Conservation (phyloP, 306 rosid species). For the peach (Prunus persica) region DNA sequence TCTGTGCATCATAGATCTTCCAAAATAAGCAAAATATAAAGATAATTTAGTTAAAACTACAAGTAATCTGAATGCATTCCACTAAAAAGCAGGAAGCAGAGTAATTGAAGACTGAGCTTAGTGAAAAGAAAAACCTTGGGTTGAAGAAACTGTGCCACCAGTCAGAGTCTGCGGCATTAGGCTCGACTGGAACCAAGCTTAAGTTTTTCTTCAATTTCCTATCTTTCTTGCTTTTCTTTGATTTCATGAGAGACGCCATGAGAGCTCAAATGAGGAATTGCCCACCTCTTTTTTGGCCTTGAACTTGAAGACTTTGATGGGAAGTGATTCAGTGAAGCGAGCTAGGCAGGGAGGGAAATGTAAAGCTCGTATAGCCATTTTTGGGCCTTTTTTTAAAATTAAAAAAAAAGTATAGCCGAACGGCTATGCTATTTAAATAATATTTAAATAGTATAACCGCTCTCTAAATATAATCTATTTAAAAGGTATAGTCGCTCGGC, state of each 20-base stretch:
- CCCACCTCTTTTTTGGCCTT: not conserved
- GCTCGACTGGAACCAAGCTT: slow-evolving; percentile 43
- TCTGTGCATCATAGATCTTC: not conserved
- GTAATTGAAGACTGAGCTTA: not conserved
- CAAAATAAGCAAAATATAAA: not conserved
- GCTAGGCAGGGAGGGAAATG: not conserved
- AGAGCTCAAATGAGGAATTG: not conserved
- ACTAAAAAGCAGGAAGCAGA: not conserved
- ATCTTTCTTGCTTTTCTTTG: slow-evolving; percentile 60
- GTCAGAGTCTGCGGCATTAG: slow-evolving; percentile 65
- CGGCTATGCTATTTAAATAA: too few species aligned
- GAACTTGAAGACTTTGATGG: not conserved
- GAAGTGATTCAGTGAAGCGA: not conserved
- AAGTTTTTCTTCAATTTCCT: slow-evolving; percentile 61
- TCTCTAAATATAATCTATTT: too few species aligned
- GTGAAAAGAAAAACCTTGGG: slow-evolving; percentile 53
- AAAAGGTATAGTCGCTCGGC: too few species aligned
- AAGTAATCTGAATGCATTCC: not conserved
- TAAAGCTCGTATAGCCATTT: not conserved
- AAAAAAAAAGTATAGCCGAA: too few species aligned
- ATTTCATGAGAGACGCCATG: slow-evolving; percentile 73
- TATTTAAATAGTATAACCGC: too few species aligned
- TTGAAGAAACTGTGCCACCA: slow-evolving; percentile 86
- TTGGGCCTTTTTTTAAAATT: too few species aligned
- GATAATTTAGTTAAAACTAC: not conserved